These are phyloP conservation scores for Scedosporium apiospermum DNA, from an alignment of 2,329 filamentous ascomycete species.

Conservation along the genomic window DNA sequence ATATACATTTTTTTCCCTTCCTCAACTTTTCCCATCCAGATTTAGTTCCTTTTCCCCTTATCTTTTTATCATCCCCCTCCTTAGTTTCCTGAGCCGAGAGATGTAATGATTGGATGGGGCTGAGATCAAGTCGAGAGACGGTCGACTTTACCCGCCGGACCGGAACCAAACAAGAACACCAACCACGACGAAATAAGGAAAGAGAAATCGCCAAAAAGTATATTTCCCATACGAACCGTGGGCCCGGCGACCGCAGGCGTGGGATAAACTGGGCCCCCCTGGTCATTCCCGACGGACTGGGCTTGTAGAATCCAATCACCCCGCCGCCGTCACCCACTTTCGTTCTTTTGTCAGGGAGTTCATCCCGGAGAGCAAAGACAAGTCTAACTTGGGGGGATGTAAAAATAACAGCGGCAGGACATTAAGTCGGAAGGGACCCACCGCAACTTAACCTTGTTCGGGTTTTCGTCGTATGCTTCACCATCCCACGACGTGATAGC, in stretches of 20 bases:
- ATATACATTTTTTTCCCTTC: neutral
- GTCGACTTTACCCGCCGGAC: slow-evolving; percentile 6
- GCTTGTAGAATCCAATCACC: neutral
- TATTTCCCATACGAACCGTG: neutral
- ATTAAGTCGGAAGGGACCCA: neutral
- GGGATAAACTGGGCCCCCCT: neutral
- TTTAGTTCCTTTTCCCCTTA: neutral
- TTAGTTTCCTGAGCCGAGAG: neutral
- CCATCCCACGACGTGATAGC: too few relatives aligned
- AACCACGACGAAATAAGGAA: neutral
- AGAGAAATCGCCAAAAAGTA: neutral
- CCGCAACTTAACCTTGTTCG: neutral
- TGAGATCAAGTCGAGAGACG: neutral
- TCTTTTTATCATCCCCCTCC: neutral
- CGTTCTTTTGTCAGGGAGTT: neutral
- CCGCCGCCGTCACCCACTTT: neutral
- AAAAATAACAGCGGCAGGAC: slow-evolving; percentile 7
- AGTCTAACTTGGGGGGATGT: too few relatives aligned
- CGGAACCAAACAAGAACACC: neutral
- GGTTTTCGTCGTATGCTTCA: neutral
- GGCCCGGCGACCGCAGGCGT: neutral
- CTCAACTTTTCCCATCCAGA: neutral
- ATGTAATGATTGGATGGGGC: neutral
- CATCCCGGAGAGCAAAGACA: neutral
- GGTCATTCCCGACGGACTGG: neutral